Base-by-base conservation (phyloP, 768 basidiomycete species). In the Chalciporus sphaerocephalus region DNA sequence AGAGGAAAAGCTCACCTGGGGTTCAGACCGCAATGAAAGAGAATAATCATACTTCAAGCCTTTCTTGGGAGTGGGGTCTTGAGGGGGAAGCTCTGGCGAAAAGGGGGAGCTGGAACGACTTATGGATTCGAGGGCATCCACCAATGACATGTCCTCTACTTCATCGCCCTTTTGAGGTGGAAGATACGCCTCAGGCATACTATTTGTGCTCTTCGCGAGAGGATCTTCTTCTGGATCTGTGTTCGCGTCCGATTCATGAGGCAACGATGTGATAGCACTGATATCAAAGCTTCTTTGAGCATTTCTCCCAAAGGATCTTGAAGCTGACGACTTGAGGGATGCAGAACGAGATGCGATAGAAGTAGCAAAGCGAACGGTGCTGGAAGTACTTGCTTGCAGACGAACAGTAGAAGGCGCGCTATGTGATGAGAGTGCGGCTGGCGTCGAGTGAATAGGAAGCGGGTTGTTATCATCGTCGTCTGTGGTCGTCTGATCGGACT, bases 371-470 rank as follows among this genome's bases (percentile, higher is more conserved):
- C 78, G 68, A 9, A 65, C 65, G 6, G 72, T 68, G 48, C 77
- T 79, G 6, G 67, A 69, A 61, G 83, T 55, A 69, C 76, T 66
- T 48, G 78, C 56, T 61, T 80, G 68, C 55, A 80, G 48, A 60
- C 74, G 72, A 39, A 79, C 69, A 8, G 73, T 70, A 21, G 77
- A 71, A 17, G 76, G 73, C 10, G 74, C 75, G 20, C 69, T 70
- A 47, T 79, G 73, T 36, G 74, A 75, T 2, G 72, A 74, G 10
- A 69, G 64, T 5, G 74, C 68, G 2, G 74, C 72, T 27, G 83
- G 87, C 1, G 83, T 90, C 1, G 83, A 88, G 49, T 85, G 82
- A 8, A 83, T 69, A 5, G 83, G 85, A 10, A 74, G 66, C 8
- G 70, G 67, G 11, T 74, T 62, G 42, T 70, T 59, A 23, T 74